phyloP scores from a whole-genome alignment of 2,329 filamentous ascomycete species.

The Pestalotiopsis sp. region DNA sequence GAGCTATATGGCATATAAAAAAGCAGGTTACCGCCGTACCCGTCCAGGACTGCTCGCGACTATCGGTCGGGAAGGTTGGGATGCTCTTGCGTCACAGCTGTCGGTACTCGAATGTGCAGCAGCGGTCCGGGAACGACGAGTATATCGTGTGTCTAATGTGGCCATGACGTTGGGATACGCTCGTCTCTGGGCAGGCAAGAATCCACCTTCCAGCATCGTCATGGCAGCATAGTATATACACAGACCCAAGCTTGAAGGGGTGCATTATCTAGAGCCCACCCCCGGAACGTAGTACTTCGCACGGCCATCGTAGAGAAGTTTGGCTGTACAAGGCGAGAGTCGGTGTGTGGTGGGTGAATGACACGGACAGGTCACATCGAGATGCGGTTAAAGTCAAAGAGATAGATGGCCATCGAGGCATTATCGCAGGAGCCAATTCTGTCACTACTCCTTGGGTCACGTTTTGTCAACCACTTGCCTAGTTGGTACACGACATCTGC shows the following conservation, averaged over 20 bases:
- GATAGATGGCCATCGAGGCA: no score
- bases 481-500: no score
- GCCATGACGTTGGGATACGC: background rate
- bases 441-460: no score
- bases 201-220: background rate
- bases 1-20: background rate
- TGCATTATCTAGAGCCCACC: background rate
- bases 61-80: background rate
- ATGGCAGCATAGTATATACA: background rate
- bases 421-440: no score
- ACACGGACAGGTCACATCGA: background rate
- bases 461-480: no score
- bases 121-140: background rate
- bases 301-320: background rate
- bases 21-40: background rate
- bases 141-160: background rate
- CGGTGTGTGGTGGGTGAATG: background rate
- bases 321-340: background rate
- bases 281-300: background rate
- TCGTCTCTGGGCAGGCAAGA: background rate
- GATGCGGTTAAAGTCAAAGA: background rate
- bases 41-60: background rate
- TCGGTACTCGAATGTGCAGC: background rate
- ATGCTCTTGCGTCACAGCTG: background rate
- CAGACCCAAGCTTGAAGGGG: background rate